Base-by-base conservation (phyloP, 768 basidiomycete species). In the Hypsizygus marmoreus region DNA sequence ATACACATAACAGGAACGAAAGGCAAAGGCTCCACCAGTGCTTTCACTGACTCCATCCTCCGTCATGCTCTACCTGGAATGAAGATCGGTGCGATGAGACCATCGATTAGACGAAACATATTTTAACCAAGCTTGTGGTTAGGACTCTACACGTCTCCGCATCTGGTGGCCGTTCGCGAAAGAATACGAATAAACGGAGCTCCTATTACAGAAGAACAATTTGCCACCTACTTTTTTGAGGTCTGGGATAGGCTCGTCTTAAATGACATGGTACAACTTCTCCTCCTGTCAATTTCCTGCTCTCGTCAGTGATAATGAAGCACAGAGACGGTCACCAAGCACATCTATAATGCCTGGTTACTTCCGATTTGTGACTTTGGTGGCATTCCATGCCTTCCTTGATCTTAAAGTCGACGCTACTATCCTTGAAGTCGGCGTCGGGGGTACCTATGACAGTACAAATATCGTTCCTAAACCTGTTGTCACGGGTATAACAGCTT, bases 1-100 rank as follows among this genome's bases (percentile, higher is more conserved):
- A 81, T 98, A 36, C 95, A 99, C 71, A 84, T 99, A 54, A 95
- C 95, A 7, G 95, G 95, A 3, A 98, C 97, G 4, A 99, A 99
- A 69, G 95, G 95, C 25, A 99, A 99, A 65, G 95, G 95, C 6
- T 98, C 95, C 3, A 94, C 97, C 1, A 91, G 90, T 53, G 95
- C 97, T 6, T 98, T 98, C 58, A 80, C 82, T 4, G 88, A 93
- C 57, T 90, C 88, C 8, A 84, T 97, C 42, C 72, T 98, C 39
- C 80, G 91, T n/a, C 75, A 79, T 48, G 67, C 77, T n/a, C 77
- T 69, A 53, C 86, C 94, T 6, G 68, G 75, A 2, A 90, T 86
- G 74, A 94, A 84, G 73, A 80, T 90, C 52, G 95, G 93, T 90
- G 60, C 53, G 83, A 58, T 12, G n/a, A 20, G 28, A 44, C 11